These are phyloP conservation scores for Cordyceps militaris DNA, from an alignment of 2,329 filamentous ascomycete genomes.

Conservation along the genomic window DNA sequence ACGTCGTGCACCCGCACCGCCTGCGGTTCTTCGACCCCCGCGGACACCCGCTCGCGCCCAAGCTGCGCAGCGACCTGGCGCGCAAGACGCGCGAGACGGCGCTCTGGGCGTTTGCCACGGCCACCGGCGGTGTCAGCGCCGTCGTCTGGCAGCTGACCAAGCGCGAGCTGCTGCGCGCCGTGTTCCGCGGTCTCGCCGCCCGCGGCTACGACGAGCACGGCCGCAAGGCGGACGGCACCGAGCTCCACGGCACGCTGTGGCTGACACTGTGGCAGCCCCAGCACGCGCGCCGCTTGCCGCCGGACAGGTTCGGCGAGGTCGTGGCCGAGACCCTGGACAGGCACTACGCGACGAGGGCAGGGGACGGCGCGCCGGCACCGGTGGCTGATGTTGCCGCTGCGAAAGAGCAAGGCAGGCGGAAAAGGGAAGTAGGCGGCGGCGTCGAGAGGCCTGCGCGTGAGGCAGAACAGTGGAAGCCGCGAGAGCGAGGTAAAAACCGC, in stretches of 20 bases:
- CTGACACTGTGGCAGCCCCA: slow-evolving; percentile 17
- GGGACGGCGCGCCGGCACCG: neutral
- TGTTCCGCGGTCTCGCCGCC: slow-evolving; percentile 23
- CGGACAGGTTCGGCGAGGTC: slow-evolving; percentile 17
- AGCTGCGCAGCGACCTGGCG: slow-evolving; percentile 23
- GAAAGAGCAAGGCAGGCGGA: neutral
- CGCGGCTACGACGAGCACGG: slow-evolving; percentile 19
- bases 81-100: slow-evolving; percentile 21
- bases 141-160: slow-evolving; percentile 22
- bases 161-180: slow-evolving; percentile 21
- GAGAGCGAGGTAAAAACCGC: neutral
- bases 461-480: neutral
- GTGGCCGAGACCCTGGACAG: slow-evolving; percentile 12
- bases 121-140: slow-evolving; percentile 7
- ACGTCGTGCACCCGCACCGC: slow-evolving; percentile 29
- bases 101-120: slow-evolving; percentile 27
- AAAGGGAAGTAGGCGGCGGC: no score
- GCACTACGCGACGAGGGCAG: neutral
- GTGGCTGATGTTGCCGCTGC: no score
- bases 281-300: slow-evolving; percentile 14
- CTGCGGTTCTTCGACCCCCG: slow-evolving; percentile 26
- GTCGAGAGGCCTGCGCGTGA: neutral
- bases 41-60: slow-evolving; percentile 25
- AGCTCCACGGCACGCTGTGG: slow-evolving; percentile 23
- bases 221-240: slow-evolving; percentile 7